phyloP scores from a whole-genome alignment of 805 yeast species.

The Starmerella khaoyaiensis region DNA sequence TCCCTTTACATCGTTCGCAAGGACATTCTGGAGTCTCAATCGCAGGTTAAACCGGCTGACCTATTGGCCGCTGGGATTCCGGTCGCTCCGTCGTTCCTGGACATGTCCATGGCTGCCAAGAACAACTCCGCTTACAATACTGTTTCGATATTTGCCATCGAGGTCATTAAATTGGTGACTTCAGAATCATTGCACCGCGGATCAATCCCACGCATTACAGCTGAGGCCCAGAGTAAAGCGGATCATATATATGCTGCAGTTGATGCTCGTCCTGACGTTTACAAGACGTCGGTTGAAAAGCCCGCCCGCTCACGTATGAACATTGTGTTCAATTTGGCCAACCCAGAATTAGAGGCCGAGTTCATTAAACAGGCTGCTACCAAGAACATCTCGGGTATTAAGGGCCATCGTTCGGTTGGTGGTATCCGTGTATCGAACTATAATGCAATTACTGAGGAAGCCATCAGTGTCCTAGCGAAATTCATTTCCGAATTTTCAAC shows the following conservation, averaged over 20 bases:
- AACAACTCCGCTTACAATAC: conserved; percentile 94
- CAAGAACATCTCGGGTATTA: conserved; percentile 56
- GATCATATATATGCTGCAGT: conserved; percentile 47
- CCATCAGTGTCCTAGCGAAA: conserved; percentile 15
- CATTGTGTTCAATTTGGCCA: conserved; percentile 69
- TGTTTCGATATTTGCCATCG: conserved; percentile 83
- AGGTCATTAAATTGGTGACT: conserved; percentile 69
- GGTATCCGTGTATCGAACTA: conserved; percentile 91
- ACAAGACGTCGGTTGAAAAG: conserved; percentile 50
- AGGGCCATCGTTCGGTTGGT: conserved; percentile 95
- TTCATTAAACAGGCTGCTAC: conserved; percentile 59
- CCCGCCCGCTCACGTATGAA: conserved; percentile 76
- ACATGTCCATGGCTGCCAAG: conserved; percentile 70
- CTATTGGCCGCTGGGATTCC: conserved; percentile 53
- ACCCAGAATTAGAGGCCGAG: conserved; percentile 46
- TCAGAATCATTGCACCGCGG: conserved; percentile 51
- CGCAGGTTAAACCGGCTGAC: conserved; percentile 43
- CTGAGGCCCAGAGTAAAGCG: conserved; percentile 50
- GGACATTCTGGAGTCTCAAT: conserved; percentile 41
- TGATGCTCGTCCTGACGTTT: conserved; percentile 53
- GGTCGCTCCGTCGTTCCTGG: conserved; percentile 75
- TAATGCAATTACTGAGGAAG: conserved; percentile 60
- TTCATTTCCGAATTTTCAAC: conserved; percentile 16
- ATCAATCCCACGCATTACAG: conserved; percentile 54
- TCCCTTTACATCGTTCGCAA: conserved; percentile 85